A percentile compares a stretch with the other conserved stretches of the same genome.
These are phyloP conservation scores for Prillingera fragicola DNA, from an alignment of 1,284 basidiomycete genomes.

Conservation along the genomic window DNA sequence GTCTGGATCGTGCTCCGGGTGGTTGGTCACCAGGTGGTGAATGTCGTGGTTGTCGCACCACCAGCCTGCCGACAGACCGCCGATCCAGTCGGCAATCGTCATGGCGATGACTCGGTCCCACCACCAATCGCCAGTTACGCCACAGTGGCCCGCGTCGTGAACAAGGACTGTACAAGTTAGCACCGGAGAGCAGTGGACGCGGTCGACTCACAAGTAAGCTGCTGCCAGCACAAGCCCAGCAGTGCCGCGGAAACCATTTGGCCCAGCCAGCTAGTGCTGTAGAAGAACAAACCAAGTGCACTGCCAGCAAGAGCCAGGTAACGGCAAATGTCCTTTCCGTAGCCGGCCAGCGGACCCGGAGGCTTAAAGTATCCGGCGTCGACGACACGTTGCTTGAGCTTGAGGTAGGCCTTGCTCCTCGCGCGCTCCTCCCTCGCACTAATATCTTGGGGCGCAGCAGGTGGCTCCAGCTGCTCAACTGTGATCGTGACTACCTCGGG, in stretches of 20 bases:
- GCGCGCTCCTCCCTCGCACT: constrained; percentile 64
- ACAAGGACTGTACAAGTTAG: constrained; percentile 58
- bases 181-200: neutral
- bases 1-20: constrained; percentile 90
- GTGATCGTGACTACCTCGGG: constrained; percentile 20
- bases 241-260: constrained; percentile 66
- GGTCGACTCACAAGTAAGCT: constrained; percentile 58
- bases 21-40: constrained; percentile 95
- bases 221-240: constrained; percentile 90
- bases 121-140: constrained; percentile 82
- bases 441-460: too few relatives aligned
- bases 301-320: constrained; percentile 2
- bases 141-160: constrained; percentile 93
- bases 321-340: constrained; percentile 77
- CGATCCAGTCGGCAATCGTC: constrained; percentile 66
- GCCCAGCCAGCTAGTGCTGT: constrained; percentile 35
- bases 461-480: constrained; percentile 38
- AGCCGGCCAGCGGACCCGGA: constrained; percentile 71
- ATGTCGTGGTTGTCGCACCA: constrained; percentile 98
- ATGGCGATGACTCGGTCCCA: constrained; percentile 76
- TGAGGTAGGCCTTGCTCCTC: constrained; percentile 73
- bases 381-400: constrained; percentile 67
- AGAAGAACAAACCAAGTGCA: constrained; percentile 29
- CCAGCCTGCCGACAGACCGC: constrained; percentile 92
- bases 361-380: constrained; percentile 80